Base-by-base conservation (phyloP, 305 asterid genomes). In the Fraxinus greggii region DNA sequence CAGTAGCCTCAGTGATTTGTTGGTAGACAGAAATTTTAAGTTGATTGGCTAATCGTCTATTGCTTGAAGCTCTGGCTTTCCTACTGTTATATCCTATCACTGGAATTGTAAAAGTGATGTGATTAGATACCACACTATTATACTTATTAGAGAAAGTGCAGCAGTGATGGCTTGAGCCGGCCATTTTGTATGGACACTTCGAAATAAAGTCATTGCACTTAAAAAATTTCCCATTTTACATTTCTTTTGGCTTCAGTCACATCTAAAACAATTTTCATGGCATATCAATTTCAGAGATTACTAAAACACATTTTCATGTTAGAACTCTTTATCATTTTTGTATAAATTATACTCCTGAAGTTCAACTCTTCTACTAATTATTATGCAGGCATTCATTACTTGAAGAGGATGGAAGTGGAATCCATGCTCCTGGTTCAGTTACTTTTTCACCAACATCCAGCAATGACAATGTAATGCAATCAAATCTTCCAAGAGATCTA, bases 371-470 rank as follows among this genome's bases (percentile, higher is more conserved):
- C 59, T 24, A 6, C 42, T 17, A 70, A 78, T 9, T 83, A 36
- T 72, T 0, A 48, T 86, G 89, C 87, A 89, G 92, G 59, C 83
- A 69, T 75, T 88, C 90, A 40, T 73, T 89, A 59, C 81, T 89
- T 72, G 51, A 82, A 78, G 88, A 77, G 70, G 83, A 79, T 83
- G 86, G 80, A 38, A 77, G 73, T 48, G 79, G 78, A 74, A 69
- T 59, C 32, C 78, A 79, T 33, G 86, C 67, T 48, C 79, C 79
- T 48, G 87, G 70, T 54, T 82, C 86, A 65, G 77, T 80, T 75
- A 70, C 76, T 73, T 76, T 72, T 35, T 70, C 84, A 38, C 77
- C 76, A 65, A 83, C 82, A 74, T 83, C 87, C 45, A 83, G 85
- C 75, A 31, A 72, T 75, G 79, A 79, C 23, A 85, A 85, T 85